Evolutionary conservation across 208 protist species (phyloP).

Genomic region (Endotrypanum monterogeii): DNA sequence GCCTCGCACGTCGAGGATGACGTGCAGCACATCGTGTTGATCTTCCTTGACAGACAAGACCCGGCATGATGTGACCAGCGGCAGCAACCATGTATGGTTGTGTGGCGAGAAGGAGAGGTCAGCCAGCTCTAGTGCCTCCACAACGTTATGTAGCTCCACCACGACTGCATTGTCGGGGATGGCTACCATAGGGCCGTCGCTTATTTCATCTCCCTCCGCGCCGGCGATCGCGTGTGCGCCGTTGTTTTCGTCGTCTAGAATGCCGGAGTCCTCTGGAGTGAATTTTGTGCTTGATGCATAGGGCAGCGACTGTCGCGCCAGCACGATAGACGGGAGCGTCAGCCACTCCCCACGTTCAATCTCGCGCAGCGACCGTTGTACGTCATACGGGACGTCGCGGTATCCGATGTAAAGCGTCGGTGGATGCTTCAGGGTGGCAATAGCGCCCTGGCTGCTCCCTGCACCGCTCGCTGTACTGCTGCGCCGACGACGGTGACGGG

Average conservation of each 20-base stretch:
- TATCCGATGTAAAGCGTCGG: conserved; percentile 69
- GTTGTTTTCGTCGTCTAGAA: neutral
- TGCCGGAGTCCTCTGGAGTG: neutral
- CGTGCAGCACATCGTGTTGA: conserved; percentile 69
- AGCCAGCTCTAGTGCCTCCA: conserved; percentile 70
- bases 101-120: conserved; percentile 73
- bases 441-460: neutral
- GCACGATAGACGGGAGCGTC: conserved; percentile 64
- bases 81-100: conserved; percentile 81
- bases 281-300: conserved; percentile 17
- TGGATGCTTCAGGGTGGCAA: conserved; percentile 25
- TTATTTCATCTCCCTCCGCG: conserved; percentile 27
- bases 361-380: conserved; percentile 48
- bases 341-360: conserved; percentile 56
- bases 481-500: conserved; percentile 10
- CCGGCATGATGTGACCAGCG: conserved; percentile 73
- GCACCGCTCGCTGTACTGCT: neutral
- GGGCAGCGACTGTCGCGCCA: conserved; percentile 48
- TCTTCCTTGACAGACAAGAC: conserved; percentile 55
- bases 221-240: neutral
- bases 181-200: conserved; percentile 26
- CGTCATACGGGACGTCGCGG: conserved; percentile 54
- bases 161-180: conserved; percentile 79
- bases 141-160: conserved; percentile 68
- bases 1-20: conserved; percentile 70